These are phyloP conservation scores for Cladophialophora bantiana DNA, from an alignment of 2,329 filamentous ascomycete species.

Conservation along the genomic window DNA sequence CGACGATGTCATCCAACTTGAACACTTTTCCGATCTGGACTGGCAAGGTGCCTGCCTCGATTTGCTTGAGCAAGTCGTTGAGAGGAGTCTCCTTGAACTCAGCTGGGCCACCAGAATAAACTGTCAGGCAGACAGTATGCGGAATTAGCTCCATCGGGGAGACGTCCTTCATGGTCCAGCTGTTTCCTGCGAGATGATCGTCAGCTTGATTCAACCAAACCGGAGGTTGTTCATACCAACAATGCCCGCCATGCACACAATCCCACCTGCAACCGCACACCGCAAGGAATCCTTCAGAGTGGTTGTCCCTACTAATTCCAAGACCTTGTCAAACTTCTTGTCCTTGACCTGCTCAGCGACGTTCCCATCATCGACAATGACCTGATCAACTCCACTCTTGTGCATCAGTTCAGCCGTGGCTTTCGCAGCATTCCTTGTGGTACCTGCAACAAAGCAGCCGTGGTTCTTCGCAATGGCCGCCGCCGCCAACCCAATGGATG, in stretches of 20 bases:
- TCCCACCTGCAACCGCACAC: constrained; percentile 50
- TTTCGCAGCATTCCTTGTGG: constrained; percentile 49
- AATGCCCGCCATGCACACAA: constrained; percentile 57
- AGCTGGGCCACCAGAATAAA: constrained; percentile 49
- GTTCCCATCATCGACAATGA: constrained; percentile 54
- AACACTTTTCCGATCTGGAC: constrained; percentile 54
- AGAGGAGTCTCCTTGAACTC: constrained; percentile 54
- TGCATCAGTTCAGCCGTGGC: constrained; percentile 47
- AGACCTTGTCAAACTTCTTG: constrained; percentile 50
- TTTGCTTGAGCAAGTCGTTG: constrained; percentile 48
- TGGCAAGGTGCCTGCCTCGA: constrained; percentile 50
- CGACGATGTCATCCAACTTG: constrained; percentile 54
- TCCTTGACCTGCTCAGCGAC: constrained; percentile 49
- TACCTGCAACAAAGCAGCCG: constrained; percentile 50
- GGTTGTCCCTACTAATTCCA: constrained; percentile 56
- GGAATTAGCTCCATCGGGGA: constrained; percentile 55
- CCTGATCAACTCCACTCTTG: constrained; percentile 51
- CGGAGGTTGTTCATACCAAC: constrained; percentile 43
- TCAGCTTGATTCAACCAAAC: not conserved
- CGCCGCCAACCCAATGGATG: constrained; percentile 57
- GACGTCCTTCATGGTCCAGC: constrained; percentile 51
- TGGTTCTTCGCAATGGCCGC: constrained; percentile 54
- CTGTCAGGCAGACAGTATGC: constrained; percentile 50
- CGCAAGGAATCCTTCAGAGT: constrained; percentile 54
- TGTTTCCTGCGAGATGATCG: constrained; percentile 40